phyloP scores from a whole-genome alignment of 352 stramenopile species.

The Blastocystis sp. region DNA sequence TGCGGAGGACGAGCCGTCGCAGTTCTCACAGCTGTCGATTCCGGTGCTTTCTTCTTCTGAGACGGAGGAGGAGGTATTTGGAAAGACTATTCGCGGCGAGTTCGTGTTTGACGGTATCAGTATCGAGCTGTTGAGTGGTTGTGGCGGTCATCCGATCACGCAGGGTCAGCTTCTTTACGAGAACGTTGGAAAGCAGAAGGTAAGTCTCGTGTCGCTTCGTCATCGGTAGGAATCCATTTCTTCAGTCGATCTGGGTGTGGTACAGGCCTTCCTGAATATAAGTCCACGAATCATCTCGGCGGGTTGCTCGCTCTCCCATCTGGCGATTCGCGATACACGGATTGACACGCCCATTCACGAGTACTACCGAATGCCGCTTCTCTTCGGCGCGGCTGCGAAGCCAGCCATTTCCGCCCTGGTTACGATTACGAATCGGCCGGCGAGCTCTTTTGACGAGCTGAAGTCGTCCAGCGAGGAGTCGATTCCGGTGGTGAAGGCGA shows the following conservation, averaged over 20 bases:
- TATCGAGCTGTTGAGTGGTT: conserved; percentile 19
- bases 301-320: background rate
- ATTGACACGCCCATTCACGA: background rate
- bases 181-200: conserved; percentile 26
- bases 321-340: conserved; percentile 5
- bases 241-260: conserved; percentile 5
- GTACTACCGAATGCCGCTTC: background rate
- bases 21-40: background rate
- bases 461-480: background rate
- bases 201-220: background rate
- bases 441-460: background rate
- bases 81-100: background rate
- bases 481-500: background rate
- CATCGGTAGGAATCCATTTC: conserved; percentile 33
- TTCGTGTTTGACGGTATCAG: conserved; percentile 54
- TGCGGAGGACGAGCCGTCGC: background rate
- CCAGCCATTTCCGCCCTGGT: conserved; percentile 11
- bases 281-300: background rate
- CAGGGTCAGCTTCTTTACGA: conserved; percentile 22
- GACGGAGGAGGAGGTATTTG: background rate
- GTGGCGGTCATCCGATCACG: background rate
- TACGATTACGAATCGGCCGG: background rate
- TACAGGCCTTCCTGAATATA: conserved; percentile 23
- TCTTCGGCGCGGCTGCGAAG: background rate
- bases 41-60: too few species aligned